These are phyloP conservation scores for Acacia pycnantha DNA, from an alignment of 331 rosid species.

Conservation along the genomic window DNA sequence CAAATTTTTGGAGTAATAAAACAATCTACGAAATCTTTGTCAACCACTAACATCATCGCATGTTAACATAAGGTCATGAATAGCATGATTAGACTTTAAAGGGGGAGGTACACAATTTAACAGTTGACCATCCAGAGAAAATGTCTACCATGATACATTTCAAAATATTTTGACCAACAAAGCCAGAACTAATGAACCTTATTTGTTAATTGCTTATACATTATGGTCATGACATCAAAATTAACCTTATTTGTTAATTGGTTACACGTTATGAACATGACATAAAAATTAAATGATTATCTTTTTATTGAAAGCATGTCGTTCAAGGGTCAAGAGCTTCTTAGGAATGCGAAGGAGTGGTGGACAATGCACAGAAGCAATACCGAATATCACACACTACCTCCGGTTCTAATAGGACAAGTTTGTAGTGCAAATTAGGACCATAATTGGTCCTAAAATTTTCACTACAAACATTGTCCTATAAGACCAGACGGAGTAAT, in stretches of 20 bases:
- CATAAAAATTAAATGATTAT: not conserved
- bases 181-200: not conserved
- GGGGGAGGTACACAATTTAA: not conserved
- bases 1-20: not conserved
- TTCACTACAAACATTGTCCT: too few relatives aligned
- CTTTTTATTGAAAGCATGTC: not conserved
- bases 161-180: not conserved
- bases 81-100: not conserved
- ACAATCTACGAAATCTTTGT: not conserved
- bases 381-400: not conserved
- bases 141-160: not conserved
- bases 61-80: not conserved
- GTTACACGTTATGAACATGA: not conserved
- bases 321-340: not conserved
- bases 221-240: not conserved
- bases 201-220: not conserved
- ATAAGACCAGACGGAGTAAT: too few relatives aligned
- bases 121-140: not conserved
- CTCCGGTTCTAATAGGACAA: too few relatives aligned
- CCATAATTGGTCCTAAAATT: too few relatives aligned
- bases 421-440: too few relatives aligned
- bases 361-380: not conserved
- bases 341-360: not conserved
- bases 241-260: not conserved
- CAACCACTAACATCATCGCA: constrained; percentile 3